A percentile compares a stretch with the other conserved stretches of the same genome.
These are phyloP conservation scores for Obelidium mucronatum DNA, from an alignment of 192 early-diverging fungal genomes.

Conservation along the genomic window DNA sequence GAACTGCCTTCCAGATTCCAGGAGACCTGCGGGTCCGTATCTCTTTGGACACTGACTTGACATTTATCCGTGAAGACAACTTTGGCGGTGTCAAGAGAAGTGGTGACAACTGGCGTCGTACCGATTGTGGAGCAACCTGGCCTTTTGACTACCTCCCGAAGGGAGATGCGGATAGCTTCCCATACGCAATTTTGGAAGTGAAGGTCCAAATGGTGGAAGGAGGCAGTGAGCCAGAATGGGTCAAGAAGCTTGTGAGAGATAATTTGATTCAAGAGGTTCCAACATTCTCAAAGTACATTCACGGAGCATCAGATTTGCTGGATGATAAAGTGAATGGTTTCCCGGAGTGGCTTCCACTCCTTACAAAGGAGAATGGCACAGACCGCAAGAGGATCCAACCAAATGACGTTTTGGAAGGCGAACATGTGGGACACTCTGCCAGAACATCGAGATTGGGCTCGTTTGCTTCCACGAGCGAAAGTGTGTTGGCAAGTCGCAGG, in stretches of 20 bases:
- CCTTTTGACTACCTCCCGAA: slow-evolving; percentile 85
- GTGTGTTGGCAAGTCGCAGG: slow-evolving; percentile 1
- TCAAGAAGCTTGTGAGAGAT: slow-evolving; percentile 85
- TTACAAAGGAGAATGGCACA: slow-evolving; percentile 62
- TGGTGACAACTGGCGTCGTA: slow-evolving; percentile 90
- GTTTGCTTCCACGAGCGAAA: neutral
- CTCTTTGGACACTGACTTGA: slow-evolving; percentile 93
- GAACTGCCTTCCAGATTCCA: slow-evolving; percentile 98
- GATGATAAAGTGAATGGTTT: slow-evolving; percentile 78
- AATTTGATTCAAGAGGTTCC: slow-evolving; percentile 91
- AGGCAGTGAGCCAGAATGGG: slow-evolving; percentile 92
- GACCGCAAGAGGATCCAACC: slow-evolving; percentile 14
- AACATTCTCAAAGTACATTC: slow-evolving; percentile 98
- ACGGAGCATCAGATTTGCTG: slow-evolving; percentile 86
- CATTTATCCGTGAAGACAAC: slow-evolving; percentile 96
- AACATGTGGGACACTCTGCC: neutral
- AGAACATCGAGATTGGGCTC: neutral
- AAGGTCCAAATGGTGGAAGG: slow-evolving; percentile 96
- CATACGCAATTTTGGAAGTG: slow-evolving; percentile 96
- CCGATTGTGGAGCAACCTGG: slow-evolving; percentile 79
- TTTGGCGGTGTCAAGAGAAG: slow-evolving; percentile 67
- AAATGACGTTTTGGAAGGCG: slow-evolving; percentile 33
- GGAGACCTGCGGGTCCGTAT: slow-evolving; percentile 93
- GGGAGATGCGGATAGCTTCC: slow-evolving; percentile 83
- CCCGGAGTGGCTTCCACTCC: slow-evolving; percentile 96